These are phyloP conservation scores for Neofusicoccum laricinum DNA, from an alignment of 2,329 filamentous ascomycete species.

Conservation along the genomic window DNA sequence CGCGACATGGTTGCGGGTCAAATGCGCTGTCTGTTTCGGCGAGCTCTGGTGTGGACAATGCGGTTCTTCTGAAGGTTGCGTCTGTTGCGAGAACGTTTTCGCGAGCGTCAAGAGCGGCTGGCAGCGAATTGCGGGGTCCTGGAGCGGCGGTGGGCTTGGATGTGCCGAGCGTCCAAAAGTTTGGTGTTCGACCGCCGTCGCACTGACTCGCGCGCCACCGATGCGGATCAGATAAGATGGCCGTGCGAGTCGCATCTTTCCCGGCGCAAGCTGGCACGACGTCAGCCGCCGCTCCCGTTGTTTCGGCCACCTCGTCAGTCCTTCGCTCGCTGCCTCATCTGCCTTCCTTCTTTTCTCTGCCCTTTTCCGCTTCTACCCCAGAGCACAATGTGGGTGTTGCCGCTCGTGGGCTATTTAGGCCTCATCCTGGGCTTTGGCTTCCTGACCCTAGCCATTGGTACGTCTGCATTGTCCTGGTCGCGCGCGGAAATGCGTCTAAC, in stretches of 20 bases:
- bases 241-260: neutral
- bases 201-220: neutral
- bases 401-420: slow-evolving; percentile 84
- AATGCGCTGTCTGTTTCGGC: neutral
- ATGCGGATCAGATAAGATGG: slow-evolving; percentile 12
- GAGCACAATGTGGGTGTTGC: slow-evolving; percentile 85
- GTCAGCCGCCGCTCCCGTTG: slow-evolving; percentile 13
- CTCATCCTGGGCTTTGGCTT: slow-evolving; percentile 88
- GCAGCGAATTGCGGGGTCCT: neutral
- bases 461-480: neutral
- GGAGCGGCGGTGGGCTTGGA: neutral
- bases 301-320: slow-evolving; percentile 5
- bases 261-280: slow-evolving; percentile 2
- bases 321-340: neutral
- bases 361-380: neutral
- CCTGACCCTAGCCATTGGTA: slow-evolving; percentile 89
- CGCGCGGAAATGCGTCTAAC: neutral
- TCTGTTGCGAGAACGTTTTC: neutral
- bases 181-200: slow-evolving; percentile 1
- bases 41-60: neutral
- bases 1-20: slow-evolving; percentile 69
- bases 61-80: neutral
- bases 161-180: slow-evolving; percentile 9
- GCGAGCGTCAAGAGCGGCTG: neutral
- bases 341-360: neutral